Base-by-base conservation (phyloP, 306 rosid genomes). In the Prunus mira region DNA sequence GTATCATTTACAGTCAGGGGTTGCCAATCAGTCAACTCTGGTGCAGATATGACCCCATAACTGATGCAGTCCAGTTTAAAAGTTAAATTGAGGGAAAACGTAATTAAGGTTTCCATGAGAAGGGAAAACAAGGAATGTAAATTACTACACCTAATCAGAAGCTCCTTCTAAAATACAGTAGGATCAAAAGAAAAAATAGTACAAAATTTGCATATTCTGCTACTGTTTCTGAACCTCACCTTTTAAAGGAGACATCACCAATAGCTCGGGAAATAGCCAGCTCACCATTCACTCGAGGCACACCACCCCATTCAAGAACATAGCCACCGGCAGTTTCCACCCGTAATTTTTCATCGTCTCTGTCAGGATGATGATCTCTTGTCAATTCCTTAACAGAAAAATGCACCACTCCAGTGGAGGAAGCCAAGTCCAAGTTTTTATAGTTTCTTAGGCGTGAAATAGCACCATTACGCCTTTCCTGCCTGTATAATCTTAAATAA, bases 301-400 rank as follows among this genome's bases (percentile, higher is more conserved):
- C 89, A 79, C 98, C 97, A 74, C 88, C 89, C 96, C 95, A 89
- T 79, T 88, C 87, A 76, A 84, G 69, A 87, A 95, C 96, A 80
- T 84, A 92, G 66, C 98, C 98, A 82, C 98, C 98, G 79, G 98
- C 92, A 78, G 85, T 85, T 89, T 95, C 98, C 82, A 95, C 97
- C 80, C 97, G 80, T 77, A 69, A 69, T 87, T 85, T 89, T 89
- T 95, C 98, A 79, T 92, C 97, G 54, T 86, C 92, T 86, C 98
- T 89, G 73, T 95, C 89, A 12, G 97, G 96, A 81, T 90, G 98
- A 83, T 95, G 98, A 89, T 95, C 97, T 19, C 87, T 92, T 57
- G 98, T 95, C 85, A 95, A 85, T 71, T 95, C 98, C 88, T 89
- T 88, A 34, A 89, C 98, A 51, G 84, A 84, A 83, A 90, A 88